Conservation (phyloP, 352 stramenopile species). For the Phytophthora litchii region DNA sequence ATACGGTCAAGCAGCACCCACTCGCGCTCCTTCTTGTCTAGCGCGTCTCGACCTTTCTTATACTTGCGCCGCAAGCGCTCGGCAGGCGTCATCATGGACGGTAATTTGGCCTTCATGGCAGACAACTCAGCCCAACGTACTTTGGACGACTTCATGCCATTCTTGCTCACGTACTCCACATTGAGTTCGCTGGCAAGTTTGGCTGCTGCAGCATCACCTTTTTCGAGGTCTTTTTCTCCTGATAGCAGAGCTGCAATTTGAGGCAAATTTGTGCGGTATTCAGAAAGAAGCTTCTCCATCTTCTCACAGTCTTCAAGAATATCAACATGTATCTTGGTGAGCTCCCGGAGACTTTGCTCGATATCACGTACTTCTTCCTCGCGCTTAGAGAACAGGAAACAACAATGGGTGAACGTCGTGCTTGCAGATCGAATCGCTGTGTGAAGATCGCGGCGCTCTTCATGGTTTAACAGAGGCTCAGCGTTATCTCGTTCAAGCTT, state of each 20-base stretch:
- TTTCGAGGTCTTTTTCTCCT: slow-evolving; percentile 3
- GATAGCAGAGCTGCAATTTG: slow-evolving; percentile 53
- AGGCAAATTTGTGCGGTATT: slow-evolving; percentile 60
- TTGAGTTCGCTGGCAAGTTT: slow-evolving; percentile 64
- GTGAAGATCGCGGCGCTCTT: slow-evolving; percentile 53
- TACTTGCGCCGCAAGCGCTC: slow-evolving; percentile 81
- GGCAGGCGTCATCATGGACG: slow-evolving; percentile 78
- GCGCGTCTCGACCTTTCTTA: slow-evolving; percentile 63
- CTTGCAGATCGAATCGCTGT: slow-evolving; percentile 34
- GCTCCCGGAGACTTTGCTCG: slow-evolving; percentile 61
- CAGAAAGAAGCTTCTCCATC: slow-evolving; percentile 62
- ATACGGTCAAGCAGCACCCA: slow-evolving; percentile 82
- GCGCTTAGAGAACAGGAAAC: slow-evolving; percentile 73
- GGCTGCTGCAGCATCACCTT: slow-evolving; percentile 54
- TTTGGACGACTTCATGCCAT: slow-evolving; percentile 53
- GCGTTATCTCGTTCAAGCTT: slow-evolving; percentile 59
- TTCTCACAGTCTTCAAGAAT: slow-evolving; percentile 61
- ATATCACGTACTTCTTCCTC: slow-evolving; percentile 78
- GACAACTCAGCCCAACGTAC: slow-evolving; percentile 76
- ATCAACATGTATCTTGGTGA: slow-evolving; percentile 70
- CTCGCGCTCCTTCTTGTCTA: slow-evolving; percentile 79
- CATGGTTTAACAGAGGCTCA: slow-evolving; percentile 35
- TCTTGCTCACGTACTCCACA: slow-evolving; percentile 60
- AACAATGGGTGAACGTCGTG: slow-evolving; percentile 62
- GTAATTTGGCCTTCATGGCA: slow-evolving; percentile 74